Evolutionary conservation across 441 rosid species (phyloP).

Genomic region (Populus hybrid): DNA sequence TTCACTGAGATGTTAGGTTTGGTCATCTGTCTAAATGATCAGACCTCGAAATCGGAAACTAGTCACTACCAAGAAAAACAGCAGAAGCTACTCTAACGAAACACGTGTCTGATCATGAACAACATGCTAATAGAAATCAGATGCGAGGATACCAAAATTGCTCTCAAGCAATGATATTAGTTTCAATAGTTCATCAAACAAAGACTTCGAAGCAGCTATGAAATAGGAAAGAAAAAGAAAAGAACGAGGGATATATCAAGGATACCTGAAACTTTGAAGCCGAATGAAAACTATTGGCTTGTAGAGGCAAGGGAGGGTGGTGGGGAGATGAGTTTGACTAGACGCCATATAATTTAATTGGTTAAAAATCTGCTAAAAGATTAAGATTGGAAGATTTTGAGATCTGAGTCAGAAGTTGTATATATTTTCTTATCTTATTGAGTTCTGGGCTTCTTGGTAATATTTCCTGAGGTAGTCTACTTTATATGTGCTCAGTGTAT

Average conservation of each 20-base stretch:
- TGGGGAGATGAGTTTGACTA: neutral
- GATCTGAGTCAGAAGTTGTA: conserved; percentile 9
- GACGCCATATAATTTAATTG: neutral
- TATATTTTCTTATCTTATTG: neutral
- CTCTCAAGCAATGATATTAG: neutral
- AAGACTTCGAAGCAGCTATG: neutral
- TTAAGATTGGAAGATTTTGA: conserved; percentile 4
- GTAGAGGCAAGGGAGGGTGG: neutral
- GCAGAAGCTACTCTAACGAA: neutral
- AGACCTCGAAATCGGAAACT: neutral
- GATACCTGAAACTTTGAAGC: neutral
- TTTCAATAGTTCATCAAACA: neutral
- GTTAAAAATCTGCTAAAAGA: neutral
- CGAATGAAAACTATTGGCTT: neutral
- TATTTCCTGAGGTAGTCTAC: neutral
- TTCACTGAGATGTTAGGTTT: neutral
- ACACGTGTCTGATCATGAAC: neutral
- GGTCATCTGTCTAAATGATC: neutral
- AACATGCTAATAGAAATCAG: neutral
- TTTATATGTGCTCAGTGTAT: neutral
- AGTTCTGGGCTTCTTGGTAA: neutral
- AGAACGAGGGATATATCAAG: neutral
- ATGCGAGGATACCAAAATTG: neutral
- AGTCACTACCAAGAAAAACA: neutral
- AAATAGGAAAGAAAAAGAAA: neutral